Conservation (phyloP, 176 grass and related monocot genomes). For the Oropetium thomaeum region DNA sequence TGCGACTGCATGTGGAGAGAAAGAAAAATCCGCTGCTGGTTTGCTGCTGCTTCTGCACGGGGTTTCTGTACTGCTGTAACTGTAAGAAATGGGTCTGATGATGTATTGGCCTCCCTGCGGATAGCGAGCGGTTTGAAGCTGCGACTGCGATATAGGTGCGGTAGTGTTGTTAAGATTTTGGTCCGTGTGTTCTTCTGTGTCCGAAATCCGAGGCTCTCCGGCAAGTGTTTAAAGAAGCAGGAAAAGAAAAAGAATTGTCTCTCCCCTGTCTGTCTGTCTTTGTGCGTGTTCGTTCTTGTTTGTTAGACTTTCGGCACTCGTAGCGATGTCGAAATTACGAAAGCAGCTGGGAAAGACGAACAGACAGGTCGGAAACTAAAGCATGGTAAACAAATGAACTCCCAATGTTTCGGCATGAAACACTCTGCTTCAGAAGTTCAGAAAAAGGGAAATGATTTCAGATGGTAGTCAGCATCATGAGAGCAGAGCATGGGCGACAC, state of each 20-base stretch:
- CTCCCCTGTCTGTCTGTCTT: not conserved
- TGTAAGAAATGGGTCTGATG: constrained; percentile 36
- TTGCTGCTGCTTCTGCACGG: constrained; percentile 30
- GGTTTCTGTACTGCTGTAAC: constrained; percentile 21
- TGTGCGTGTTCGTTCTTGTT: not conserved
- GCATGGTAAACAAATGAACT: too few species aligned
- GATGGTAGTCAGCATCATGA: too few species aligned
- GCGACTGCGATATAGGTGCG: constrained; percentile 5
- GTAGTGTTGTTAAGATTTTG: constrained; percentile 25
- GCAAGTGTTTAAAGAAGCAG: constrained; percentile 45
- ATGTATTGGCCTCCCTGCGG: constrained; percentile 7
- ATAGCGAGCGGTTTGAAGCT: constrained; percentile 12
- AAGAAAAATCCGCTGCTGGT: too few species aligned
- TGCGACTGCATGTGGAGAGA: not conserved
- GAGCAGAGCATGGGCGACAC: too few species aligned
- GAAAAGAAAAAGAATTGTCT: not conserved
- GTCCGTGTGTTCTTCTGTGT: constrained; percentile 2
- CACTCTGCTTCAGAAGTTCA: too few species aligned
- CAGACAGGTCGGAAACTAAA: too few species aligned
- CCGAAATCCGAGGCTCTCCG: not conserved
- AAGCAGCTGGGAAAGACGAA: too few species aligned
- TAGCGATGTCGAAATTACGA: too few species aligned
- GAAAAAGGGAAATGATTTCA: too few species aligned
- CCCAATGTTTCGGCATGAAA: too few species aligned
- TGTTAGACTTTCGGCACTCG: too few species aligned